Percentiles rank a stretch among this genome's conserved stretches.
Conservation (phyloP, 129 eudicot species). For the Lonicera japonica region DNA sequence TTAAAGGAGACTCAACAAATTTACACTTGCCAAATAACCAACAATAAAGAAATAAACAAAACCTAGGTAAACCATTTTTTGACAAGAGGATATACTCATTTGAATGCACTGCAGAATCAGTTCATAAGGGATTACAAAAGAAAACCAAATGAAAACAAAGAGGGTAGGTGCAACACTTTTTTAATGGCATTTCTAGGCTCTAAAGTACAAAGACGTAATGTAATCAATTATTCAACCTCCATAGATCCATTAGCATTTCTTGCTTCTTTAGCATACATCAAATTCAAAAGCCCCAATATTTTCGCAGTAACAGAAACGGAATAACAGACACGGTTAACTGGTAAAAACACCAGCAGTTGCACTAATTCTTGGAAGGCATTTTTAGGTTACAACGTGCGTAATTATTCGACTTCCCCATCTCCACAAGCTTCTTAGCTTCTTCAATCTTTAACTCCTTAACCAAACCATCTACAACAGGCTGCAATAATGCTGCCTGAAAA, state of each 20-base stretch:
- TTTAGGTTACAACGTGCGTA: slow-evolving; percentile 24
- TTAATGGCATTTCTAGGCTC: not conserved
- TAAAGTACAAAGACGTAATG: not conserved
- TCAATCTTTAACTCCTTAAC: slow-evolving; percentile 17
- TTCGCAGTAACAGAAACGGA: too few species aligned
- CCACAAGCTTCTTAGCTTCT: slow-evolving; percentile 32
- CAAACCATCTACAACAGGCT: slow-evolving; percentile 36
- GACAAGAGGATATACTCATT: too few species aligned
- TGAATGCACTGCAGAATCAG: not conserved
- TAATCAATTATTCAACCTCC: not conserved
- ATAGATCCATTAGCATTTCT: not conserved
- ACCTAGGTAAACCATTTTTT: too few species aligned
- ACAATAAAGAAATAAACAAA: too few species aligned
- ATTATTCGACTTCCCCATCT: slow-evolving; percentile 22
- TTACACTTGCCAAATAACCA: too few species aligned
- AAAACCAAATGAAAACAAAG: not conserved
- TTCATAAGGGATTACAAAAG: not conserved
- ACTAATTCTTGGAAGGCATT: slow-evolving; percentile 16
- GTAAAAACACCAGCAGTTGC: not conserved
- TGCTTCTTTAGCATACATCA: not conserved
- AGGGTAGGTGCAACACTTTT: not conserved
- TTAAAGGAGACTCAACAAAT: too few species aligned
- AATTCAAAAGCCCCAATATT: too few species aligned
- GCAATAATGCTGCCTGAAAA: slow-evolving; percentile 17
- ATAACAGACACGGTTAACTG: not conserved